These are phyloP conservation scores for Tremella yokohamensis DNA, from an alignment of 768 basidiomycete genomes.

Conservation along the genomic window DNA sequence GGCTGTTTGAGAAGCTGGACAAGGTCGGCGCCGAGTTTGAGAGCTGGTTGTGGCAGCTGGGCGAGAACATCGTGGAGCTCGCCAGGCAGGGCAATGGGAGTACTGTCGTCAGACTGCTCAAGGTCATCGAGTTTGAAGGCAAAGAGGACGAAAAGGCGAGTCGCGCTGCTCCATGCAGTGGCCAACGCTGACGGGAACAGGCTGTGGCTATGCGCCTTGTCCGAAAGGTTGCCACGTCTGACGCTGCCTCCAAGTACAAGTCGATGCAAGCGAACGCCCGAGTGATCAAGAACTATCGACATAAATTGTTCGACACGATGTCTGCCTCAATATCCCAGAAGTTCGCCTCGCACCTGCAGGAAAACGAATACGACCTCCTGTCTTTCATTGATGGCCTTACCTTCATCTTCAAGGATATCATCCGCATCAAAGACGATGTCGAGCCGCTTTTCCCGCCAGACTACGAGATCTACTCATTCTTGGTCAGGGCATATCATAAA, in stretches of 20 bases:
- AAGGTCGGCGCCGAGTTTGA: constrained; percentile 78
- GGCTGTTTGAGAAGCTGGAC: constrained; percentile 82
- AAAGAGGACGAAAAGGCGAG: constrained; percentile 87
- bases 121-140: constrained; percentile 90
- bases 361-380: constrained; percentile 63
- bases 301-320: constrained; percentile 78
- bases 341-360: constrained; percentile 66
- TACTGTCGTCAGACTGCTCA: constrained; percentile 86
- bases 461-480: constrained; percentile 81
- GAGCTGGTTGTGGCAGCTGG: constrained; percentile 65
- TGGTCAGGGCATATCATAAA: constrained; percentile 85
- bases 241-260: constrained; percentile 87
- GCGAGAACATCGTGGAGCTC: constrained; percentile 53
- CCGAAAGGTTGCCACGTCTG: constrained; percentile 86
- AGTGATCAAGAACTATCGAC: constrained; percentile 89
- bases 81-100: constrained; percentile 73
- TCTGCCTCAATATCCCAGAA: constrained; percentile 67
- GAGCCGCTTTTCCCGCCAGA: constrained; percentile 86
- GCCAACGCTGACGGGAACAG: constrained; percentile 52
- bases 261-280: constrained; percentile 91
- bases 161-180: not conserved
- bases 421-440: constrained; percentile 84
- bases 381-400: constrained; percentile 71
- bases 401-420: constrained; percentile 94
- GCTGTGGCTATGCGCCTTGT: constrained; percentile 90